Percentiles rank a stretch among this genome's conserved stretches.
Evolutionary conservation across 371 early-diverging fungal genomes (phyloP).

Genomic region (Lichtheimia ornata): DNA sequence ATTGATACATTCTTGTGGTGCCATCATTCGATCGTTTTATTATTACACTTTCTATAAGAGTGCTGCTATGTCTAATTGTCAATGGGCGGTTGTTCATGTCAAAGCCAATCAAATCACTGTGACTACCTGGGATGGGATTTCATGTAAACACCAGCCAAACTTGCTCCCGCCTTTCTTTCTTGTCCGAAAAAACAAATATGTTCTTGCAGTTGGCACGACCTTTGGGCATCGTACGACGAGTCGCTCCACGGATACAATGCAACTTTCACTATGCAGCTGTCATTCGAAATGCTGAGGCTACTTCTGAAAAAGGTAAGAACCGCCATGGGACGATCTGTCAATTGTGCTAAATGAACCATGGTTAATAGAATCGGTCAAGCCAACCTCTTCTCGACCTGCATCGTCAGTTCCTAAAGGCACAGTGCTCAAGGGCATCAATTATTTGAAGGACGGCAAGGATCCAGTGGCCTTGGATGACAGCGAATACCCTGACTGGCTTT

Average conservation of each 20-base stretch:
- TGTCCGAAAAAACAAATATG: neutral
- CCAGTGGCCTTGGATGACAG: constrained; percentile 86
- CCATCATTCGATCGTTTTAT: too few relatives aligned
- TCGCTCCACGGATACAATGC: constrained; percentile 10
- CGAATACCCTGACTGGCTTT: constrained; percentile 93
- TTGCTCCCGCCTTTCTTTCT: too few relatives aligned
- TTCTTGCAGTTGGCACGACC: constrained; percentile 6
- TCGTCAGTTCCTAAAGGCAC: constrained; percentile 79
- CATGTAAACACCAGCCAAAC: too few relatives aligned
- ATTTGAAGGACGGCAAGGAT: constrained; percentile 77
- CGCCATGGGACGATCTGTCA: neutral
- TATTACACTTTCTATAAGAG: too few relatives aligned
- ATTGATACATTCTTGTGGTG: too few relatives aligned
- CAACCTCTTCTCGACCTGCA: constrained; percentile 16
- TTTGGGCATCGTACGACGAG: constrained; percentile 2
- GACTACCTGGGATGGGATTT: too few relatives aligned
- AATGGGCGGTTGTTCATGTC: too few relatives aligned
- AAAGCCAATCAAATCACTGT: too few relatives aligned
- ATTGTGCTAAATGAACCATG: neutral
- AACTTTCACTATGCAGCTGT: constrained; percentile 5
- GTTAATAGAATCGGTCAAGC: neutral
- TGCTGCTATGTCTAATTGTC: too few relatives aligned
- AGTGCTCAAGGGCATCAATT: constrained; percentile 83
- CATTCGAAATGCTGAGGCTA: constrained; percentile 8
- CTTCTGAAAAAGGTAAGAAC: constrained; percentile 5